A percentile compares a stretch with the other conserved stretches of the same genome.
Evolutionary conservation across 2,329 filamentous ascomycete species (phyloP).

Genomic region (Ceratocystis harringtonii): DNA sequence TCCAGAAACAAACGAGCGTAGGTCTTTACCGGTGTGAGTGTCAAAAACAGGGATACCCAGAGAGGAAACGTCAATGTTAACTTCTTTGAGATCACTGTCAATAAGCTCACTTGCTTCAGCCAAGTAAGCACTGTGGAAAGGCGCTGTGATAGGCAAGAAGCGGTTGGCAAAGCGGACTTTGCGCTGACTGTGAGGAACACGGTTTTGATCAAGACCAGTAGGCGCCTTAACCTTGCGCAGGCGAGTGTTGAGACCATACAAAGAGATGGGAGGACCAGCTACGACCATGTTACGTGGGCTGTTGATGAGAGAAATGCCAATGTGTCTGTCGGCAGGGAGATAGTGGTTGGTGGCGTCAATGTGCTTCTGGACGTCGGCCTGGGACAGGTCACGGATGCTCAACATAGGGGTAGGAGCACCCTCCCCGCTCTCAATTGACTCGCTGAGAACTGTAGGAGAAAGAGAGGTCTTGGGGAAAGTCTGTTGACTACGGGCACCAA

Average conservation of each 20-base stretch:
- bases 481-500: conserved; percentile 91
- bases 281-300: conserved; percentile 95
- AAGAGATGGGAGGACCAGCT: conserved; percentile 84
- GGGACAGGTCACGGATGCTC: conserved; percentile 84
- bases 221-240: conserved; percentile 93
- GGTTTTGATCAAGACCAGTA: conserved; percentile 90
- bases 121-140: conserved; percentile 95
- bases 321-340: conserved; percentile 80
- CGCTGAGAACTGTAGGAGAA: conserved; percentile 76
- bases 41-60: conserved; percentile 79
- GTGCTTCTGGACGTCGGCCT: conserved; percentile 82
- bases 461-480: conserved; percentile 91
- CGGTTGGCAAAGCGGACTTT: conserved; percentile 95
- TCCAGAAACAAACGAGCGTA: conserved; percentile 53
- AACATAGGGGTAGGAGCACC: conserved; percentile 95
- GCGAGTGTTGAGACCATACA: conserved; percentile 91
- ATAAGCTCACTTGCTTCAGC: conserved; percentile 67
- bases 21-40: conserved; percentile 75
- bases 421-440: conserved; percentile 87
- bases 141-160: conserved; percentile 92
- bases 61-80: conserved; percentile 56
- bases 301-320: conserved; percentile 89
- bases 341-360: conserved; percentile 96
- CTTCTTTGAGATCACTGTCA: conserved; percentile 70
- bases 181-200: conserved; percentile 85